Percentiles rank a stretch among this genome's conserved stretches.
Conservation (phyloP, 1,139 yeast genomes). For the Saccharomyces pastorianus region DNA sequence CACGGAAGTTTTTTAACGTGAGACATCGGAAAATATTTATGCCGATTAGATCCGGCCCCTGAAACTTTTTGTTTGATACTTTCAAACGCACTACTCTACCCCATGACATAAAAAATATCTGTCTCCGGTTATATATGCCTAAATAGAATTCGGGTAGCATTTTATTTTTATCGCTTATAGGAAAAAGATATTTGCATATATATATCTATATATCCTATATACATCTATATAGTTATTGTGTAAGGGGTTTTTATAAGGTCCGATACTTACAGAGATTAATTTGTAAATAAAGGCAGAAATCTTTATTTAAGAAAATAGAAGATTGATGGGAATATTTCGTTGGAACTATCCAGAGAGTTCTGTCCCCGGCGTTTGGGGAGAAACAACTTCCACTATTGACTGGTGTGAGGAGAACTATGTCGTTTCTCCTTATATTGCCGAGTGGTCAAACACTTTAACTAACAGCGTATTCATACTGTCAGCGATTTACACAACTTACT, state of each 20-base stretch:
- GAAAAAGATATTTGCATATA: background rate
- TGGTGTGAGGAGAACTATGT: conserved; percentile 96
- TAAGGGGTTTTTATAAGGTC: background rate
- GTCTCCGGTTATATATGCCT: background rate
- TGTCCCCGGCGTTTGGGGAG: conserved; percentile 31
- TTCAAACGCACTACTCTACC: no score
- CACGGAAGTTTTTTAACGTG: background rate
- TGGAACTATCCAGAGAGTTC: conserved; percentile 31
- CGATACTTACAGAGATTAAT: background rate
- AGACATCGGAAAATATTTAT: background rate
- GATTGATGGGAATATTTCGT: conserved; percentile 7
- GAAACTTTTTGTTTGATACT: background rate
- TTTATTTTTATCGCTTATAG: background rate
- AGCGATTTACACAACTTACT: conserved; percentile 56
- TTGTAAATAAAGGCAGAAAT: background rate
- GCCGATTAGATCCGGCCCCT: background rate
- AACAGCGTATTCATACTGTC: conserved; percentile 60
- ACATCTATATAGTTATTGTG: no score
- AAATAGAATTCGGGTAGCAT: background rate
- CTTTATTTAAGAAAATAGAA: background rate
- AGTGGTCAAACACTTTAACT: conserved; percentile 71
- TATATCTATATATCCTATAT: background rate
- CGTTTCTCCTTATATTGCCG: conserved; percentile 70
- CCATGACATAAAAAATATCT: background rate
- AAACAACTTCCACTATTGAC: conserved; percentile 58